phyloP scores from a whole-genome alignment of 2,329 filamentous ascomycete species.

The Dothiorella sarmentorum region DNA sequence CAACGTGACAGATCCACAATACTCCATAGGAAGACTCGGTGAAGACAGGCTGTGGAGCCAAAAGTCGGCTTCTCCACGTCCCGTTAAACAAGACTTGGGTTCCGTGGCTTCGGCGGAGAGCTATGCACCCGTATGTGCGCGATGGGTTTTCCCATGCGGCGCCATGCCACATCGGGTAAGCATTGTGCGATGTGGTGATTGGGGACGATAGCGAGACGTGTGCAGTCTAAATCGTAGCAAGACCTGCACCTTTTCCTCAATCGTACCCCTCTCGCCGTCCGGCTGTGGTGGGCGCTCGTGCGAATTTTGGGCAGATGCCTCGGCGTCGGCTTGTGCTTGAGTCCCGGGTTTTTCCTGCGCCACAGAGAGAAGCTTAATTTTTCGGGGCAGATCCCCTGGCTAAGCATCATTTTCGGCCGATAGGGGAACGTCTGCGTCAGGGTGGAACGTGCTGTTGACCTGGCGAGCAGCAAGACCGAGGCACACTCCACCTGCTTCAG shows the following conservation, averaged over 20 bases:
- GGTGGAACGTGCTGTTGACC: not conserved
- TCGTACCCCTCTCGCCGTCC: not conserved
- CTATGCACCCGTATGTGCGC: not conserved
- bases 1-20: too few species aligned
- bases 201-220: not conserved
- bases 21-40: not conserved
- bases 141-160: too few species aligned
- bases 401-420: conserved; percentile 12
- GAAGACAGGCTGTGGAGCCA: not conserved
- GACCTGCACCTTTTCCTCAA: not conserved
- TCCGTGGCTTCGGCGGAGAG: not conserved
- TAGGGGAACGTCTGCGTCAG: not conserved
- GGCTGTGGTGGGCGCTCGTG: conserved; percentile 1
- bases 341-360: conserved; percentile 6
- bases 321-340: too few species aligned
- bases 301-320: conserved; percentile 4
- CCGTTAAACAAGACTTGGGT: not conserved
- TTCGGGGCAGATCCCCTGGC: not conserved
- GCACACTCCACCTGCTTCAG: not conserved
- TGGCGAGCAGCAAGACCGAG: not conserved
- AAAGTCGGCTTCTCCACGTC: not conserved
- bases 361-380: conserved; percentile 1
- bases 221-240: not conserved
- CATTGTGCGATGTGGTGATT: too few species aligned
- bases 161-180: too few species aligned